Evolutionary conservation across 345 rosid genomes (phyloP), one percentile per base, ranked within the genome.

Genomic region (Aegle marmelos): DNA sequence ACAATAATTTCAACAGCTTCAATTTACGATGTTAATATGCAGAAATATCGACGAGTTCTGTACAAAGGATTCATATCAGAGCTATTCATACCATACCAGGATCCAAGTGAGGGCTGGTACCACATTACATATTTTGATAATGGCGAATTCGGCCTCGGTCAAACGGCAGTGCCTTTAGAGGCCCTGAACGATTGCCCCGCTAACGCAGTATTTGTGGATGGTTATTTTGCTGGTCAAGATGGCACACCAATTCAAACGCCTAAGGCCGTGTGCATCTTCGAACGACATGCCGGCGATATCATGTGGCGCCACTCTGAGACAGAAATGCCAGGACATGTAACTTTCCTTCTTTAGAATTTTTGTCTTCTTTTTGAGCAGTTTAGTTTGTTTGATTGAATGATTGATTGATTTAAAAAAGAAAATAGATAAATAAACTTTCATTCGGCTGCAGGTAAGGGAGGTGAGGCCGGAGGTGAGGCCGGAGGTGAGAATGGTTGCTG

Each of bases 111-210:
- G 1, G 92, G 76, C 53, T 87, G 89, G 85, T 90, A 87, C 70
- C 81, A 37, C 73, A 72, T 39, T 25, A 81, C 86, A 0, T 86
- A 80, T 50, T 84, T 86, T 39, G 91, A 89, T 60, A 62, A 72
- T 33, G 91, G 92, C 0, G 92, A 89, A 33, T 89, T 76, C 14
- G 90, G 94, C 3, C 81, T 87, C 4, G 92, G 94, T 10, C 77
- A 54, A 63, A 33, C 54, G 0, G 84, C 94, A 2, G 89, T 79
- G 5, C 69, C 94, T 21, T 81, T 90, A 56, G 78, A 79, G 9
- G 92, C 89, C 4, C 68, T 76, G 2, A 84, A 76, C 0, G 92
- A 89, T 80, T 90, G 92, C 79, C 92, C 94, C 0, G 68, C 82
- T 6, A 80, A 78, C 66, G 94, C 94, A 2, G 85, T 81, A 0